Percentiles rank a stretch among this genome's conserved stretches.
phyloP scores from a whole-genome alignment of 257 asterid genomes.

The Solanum sejunctum region DNA sequence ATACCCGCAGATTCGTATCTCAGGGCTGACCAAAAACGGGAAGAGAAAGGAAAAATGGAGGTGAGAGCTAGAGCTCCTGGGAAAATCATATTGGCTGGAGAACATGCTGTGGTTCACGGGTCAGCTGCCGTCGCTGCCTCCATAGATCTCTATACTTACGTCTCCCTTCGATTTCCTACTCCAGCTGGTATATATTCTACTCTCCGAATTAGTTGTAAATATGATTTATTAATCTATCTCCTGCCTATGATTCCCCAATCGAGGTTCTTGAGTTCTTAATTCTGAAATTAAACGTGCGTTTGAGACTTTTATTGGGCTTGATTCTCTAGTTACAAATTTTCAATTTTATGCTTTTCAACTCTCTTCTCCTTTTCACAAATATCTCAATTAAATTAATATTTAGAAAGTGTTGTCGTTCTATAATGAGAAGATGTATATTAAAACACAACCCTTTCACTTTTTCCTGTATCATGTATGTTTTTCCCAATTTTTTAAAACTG shows the following conservation, averaged over 20 bases:
- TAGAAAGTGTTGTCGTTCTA: neutral
- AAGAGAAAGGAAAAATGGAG: constrained; percentile 39
- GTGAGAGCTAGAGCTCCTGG: constrained; percentile 97
- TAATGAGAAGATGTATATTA: neutral
- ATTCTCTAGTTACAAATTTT: neutral
- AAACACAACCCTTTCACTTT: neutral
- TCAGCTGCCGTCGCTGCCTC: constrained; percentile 98
- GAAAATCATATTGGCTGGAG: constrained; percentile 88
- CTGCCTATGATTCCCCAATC: neutral
- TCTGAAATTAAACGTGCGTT: neutral
- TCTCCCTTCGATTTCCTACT: constrained; percentile 74
- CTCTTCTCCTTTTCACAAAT: neutral
- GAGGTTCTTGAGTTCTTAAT: neutral
- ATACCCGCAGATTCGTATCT: neutral
- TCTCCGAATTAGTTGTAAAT: neutral
- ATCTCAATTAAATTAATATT: neutral
- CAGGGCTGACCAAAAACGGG: neutral
- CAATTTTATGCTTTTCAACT: neutral
- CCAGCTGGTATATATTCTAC: constrained; percentile 40
- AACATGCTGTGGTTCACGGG: constrained; percentile 98
- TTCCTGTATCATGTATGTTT: neutral
- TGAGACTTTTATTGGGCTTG: neutral
- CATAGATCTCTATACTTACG: constrained; percentile 86
- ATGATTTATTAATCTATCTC: neutral
- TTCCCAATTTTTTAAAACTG: neutral